These are phyloP conservation scores for Fusarium buxicola DNA, from an alignment of 2,329 filamentous ascomycete genomes.

Conservation along the genomic window DNA sequence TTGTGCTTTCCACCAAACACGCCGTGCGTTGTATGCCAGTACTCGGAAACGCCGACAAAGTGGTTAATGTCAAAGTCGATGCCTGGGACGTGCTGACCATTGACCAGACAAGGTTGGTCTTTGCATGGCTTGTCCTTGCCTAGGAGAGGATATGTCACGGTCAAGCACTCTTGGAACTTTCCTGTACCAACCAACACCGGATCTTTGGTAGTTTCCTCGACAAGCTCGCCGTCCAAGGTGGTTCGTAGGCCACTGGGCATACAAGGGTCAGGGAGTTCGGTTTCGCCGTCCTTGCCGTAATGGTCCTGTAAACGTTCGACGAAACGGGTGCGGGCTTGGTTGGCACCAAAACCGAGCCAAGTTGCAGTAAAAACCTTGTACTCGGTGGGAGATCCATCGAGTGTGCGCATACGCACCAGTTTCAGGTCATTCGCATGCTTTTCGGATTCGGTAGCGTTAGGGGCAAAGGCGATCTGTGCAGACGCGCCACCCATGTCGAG, in stretches of 20 bases:
- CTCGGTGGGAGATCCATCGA: conserved; percentile 82
- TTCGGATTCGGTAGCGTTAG: conserved; percentile 88
- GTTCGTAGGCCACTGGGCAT: conserved; percentile 82
- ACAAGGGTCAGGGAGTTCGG: conserved; percentile 90
- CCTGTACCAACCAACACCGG: conserved; percentile 83
- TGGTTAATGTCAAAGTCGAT: conserved; percentile 99
- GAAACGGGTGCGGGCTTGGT: conserved; percentile 88
- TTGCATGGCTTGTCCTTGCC: conserved; percentile 89
- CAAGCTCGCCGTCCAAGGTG: conserved; percentile 73
- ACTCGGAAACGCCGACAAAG: conserved; percentile 97
- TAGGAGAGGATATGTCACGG: conserved; percentile 83
- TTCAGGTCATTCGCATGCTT: conserved; percentile 93
- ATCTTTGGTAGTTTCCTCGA: conserved; percentile 56
- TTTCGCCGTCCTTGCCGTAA: conserved; percentile 63
- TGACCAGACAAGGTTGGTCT: conserved; percentile 86
- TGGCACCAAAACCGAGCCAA: conserved; percentile 97
- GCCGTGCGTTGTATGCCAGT: conserved; percentile 98
- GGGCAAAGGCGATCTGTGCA: conserved; percentile 97
- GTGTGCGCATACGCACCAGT: conserved; percentile 82
- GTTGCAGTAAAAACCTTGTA: conserved; percentile 95
- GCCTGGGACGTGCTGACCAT: conserved; percentile 91
- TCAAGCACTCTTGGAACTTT: conserved; percentile 85
- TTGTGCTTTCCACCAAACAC: conserved; percentile 85
- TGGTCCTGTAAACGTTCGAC: conserved; percentile 79
- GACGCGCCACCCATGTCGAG: conserved; percentile 98